Evolutionary conservation across 768 basidiomycete genomes (phyloP).

Genomic region (Boletus edulis): DNA sequence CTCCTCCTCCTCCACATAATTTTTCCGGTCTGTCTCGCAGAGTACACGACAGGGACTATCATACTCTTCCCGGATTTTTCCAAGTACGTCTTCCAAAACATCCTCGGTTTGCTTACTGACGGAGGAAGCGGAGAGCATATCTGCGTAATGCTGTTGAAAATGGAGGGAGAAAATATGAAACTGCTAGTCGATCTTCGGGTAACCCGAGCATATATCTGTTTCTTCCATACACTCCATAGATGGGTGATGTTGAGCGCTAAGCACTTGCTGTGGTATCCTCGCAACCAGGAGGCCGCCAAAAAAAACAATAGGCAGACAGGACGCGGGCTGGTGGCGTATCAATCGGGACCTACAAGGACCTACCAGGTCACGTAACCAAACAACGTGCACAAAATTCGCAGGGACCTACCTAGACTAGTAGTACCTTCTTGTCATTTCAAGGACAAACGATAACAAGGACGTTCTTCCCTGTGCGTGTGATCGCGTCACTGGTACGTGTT

Average conservation of each 20-base stretch:
- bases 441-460: no score
- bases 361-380: background rate
- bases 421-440: no score
- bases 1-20: conserved; percentile 1
- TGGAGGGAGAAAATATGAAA: background rate
- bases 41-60: background rate
- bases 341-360: background rate
- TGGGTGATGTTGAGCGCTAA: background rate
- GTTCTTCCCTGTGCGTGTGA: no score
- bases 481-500: no score
- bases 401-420: no score
- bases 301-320: conserved; percentile 13
- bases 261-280: conserved; percentile 8
- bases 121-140: conserved; percentile 9
- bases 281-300: conserved; percentile 1
- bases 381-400: no score
- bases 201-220: conserved; percentile 12
- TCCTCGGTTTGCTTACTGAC: background rate
- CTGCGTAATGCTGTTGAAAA: background rate
- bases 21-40: background rate
- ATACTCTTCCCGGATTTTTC: background rate
- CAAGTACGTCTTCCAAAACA: background rate
- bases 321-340: background rate
- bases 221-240: background rate
- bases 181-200: no score